Conservation (phyloP, 257 asterid species). For the Solanum piurae region DNA sequence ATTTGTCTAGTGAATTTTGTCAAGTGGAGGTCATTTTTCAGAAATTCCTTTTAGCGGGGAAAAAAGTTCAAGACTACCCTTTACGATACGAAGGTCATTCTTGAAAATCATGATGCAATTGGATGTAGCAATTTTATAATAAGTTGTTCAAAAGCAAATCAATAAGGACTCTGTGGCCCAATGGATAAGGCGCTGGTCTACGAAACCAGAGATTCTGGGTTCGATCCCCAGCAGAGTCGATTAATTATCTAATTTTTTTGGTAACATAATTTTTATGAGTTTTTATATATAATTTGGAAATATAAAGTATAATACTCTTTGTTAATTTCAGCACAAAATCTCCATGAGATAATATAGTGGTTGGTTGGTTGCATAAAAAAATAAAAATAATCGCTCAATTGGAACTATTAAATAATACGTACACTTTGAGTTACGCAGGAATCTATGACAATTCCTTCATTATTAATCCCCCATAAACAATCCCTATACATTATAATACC, state of each 20-base stretch:
- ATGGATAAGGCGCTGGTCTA: constrained; percentile 99
- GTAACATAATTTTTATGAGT: background rate
- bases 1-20: fast-evolving
- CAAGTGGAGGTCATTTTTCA: no score
- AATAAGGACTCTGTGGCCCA: constrained; percentile 53
- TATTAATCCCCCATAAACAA: no score
- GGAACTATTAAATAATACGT: no score
- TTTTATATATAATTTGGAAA: background rate
- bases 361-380: background rate
- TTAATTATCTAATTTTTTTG: fast-evolving
- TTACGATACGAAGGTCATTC: background rate
- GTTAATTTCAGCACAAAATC: background rate
- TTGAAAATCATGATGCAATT: background rate
- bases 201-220: constrained; percentile 99
- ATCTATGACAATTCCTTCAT: no score
- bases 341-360: background rate
- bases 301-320: background rate
- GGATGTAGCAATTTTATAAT: background rate
- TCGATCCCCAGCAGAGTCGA: constrained; percentile 95
- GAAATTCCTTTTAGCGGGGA: background rate
- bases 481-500: no score
- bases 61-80: background rate
- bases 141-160: no score
- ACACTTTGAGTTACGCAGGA: background rate
- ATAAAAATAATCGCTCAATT: background rate